Percentiles rank a stretch among this genome's conserved stretches.
These are phyloP conservation scores for Excoecaria agallocha DNA, from an alignment of 345 rosid species.

Conservation along the genomic window DNA sequence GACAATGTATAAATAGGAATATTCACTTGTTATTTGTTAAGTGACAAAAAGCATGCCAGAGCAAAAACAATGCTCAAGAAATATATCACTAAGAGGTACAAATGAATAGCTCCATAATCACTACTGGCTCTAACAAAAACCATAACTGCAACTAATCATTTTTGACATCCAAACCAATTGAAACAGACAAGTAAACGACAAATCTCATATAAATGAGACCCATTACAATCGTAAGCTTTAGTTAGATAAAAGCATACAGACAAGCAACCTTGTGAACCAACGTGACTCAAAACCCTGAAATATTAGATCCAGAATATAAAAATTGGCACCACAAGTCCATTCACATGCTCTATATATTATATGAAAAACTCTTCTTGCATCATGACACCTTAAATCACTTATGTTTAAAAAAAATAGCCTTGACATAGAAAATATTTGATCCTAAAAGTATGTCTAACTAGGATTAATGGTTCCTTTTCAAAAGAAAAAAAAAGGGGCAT, in stretches of 20 bases:
- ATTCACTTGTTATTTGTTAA: not conserved
- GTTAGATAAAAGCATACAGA: not conserved
- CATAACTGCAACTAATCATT: not conserved
- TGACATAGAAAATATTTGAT: not conserved
- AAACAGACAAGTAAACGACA: not conserved
- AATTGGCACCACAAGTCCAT: not conserved
- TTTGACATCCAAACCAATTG: not conserved
- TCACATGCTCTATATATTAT: not conserved
- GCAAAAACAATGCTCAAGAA: not conserved
- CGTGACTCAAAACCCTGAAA: not conserved
- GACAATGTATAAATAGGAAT: not conserved
- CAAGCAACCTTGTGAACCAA: not conserved
- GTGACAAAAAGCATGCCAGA: not conserved
- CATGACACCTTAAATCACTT: not conserved
- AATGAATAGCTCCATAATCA: not conserved
- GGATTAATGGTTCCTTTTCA: not conserved
- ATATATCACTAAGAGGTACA: not conserved
- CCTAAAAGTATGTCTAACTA: not conserved
- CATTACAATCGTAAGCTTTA: not conserved
- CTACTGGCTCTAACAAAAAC: not conserved
- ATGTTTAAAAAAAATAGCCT: not conserved
- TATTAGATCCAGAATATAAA: not conserved
- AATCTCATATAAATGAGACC: not conserved
- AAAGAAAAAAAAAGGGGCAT: not conserved
- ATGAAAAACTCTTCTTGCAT: not conserved